Percentiles rank a stretch among this genome's conserved stretches.
These are phyloP conservation scores for Globisporangium viniferum DNA, from an alignment of 352 stramenopile genomes.

Conservation along the genomic window DNA sequence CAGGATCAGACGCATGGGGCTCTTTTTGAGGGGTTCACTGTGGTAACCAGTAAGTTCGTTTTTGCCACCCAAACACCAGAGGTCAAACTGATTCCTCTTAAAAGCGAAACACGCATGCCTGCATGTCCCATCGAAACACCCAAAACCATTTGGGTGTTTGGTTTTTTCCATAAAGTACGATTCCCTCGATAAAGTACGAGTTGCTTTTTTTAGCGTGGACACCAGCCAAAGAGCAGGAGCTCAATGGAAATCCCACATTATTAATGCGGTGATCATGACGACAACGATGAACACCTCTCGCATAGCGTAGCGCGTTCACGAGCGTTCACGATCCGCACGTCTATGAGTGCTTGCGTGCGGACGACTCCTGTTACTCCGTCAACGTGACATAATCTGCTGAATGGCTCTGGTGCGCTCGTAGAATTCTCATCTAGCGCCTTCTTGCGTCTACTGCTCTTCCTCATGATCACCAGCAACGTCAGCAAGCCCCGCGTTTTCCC, in stretches of 20 bases:
- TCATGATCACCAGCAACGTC: background rate
- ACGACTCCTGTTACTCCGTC: background rate
- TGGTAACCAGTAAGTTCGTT: background rate
- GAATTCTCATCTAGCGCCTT: background rate
- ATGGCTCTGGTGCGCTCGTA: background rate
- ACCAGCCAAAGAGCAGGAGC: background rate
- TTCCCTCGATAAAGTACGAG: background rate
- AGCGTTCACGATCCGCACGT: background rate
- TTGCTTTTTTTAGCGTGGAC: background rate
- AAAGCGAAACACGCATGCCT: too few species aligned
- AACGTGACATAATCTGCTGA: background rate
- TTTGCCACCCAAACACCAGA: background rate
- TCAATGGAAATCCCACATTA: background rate
- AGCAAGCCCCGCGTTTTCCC: constrained; percentile 39
- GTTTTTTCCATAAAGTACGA: background rate
- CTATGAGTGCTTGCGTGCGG: background rate
- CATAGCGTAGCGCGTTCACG: background rate
- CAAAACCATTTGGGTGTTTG: background rate
- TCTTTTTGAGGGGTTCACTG: background rate
- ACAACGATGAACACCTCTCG: background rate
- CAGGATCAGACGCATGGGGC: background rate
- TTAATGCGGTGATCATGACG: background rate
- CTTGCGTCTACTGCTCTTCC: background rate
- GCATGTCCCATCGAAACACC: background rate
- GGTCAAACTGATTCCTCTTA: too few species aligned